Evolutionary conservation across 306 rosid species (phyloP), one percentile per base, ranked within the genome.

Genomic region (Lablab purpureus): DNA sequence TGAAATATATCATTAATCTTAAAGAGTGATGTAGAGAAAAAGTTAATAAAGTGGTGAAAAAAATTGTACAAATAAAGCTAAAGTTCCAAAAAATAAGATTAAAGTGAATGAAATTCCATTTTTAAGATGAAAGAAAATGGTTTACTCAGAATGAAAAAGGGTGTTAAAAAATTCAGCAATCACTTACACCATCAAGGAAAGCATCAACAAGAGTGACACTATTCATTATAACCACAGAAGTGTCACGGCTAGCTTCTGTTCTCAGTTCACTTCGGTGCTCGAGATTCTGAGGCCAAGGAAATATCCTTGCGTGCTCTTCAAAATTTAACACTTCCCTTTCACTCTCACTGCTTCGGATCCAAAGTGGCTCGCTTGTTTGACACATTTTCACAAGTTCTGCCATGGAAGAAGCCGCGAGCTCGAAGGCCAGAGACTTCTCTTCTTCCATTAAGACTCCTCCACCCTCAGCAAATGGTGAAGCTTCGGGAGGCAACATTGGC

Each of bases 161-260:
- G 49, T 19, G 36, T 21, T 15, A 3, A 62, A 34, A 10, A 55
- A 64, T 2, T 49, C 4, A 10, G 56, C 19, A 1, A 32, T 18
- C 5, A 84, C 97, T 89, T 83, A 94, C 94, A 28, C 91, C 90
- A 79, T 95, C 97, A 79, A 95, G 93, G 54, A 95, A 95, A 63
- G 93, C 95, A 73, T 92, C 98, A 32, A 95, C 97, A 46, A 95
- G 94, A 83, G 93, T 95, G 60, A 95, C 93, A 83, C 98, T 90
- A 77, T 95, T 95, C 96, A 95, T 95, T 47, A 95, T 91, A 70
- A 95, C 96, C n/a, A 95, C 89, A 71, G 91, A 88, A 60, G 84
- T 77, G 36, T 92, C 86, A 28, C 99, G 96, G 17, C 68, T 86
- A 70, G 97, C 97, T 85, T 95, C 96, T 0, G 88, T 92, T 69